Conservation (phyloP, 1,284 basidiomycete species). For the Cystobasidiaceae sp. region DNA sequence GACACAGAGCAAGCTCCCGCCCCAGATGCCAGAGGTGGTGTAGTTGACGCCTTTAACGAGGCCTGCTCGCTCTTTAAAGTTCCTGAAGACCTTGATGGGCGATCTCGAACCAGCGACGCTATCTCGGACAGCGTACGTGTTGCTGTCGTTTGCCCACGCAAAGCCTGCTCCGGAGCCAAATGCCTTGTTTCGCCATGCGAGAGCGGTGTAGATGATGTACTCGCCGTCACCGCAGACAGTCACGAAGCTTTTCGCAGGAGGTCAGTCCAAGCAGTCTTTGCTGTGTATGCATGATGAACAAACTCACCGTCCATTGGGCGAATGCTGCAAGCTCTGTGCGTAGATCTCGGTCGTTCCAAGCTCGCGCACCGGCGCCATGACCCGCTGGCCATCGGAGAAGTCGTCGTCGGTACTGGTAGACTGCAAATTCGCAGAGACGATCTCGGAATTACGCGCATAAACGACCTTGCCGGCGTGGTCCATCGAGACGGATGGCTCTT, state of each 20-base stretch:
- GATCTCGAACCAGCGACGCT: slow-evolving; percentile 54
- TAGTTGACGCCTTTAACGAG: slow-evolving; percentile 66
- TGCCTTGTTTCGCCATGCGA: slow-evolving; percentile 98
- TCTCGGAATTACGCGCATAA: slow-evolving; percentile 86
- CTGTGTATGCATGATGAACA: not conserved
- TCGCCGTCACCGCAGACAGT: slow-evolving; percentile 90
- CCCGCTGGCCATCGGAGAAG: slow-evolving; percentile 70
- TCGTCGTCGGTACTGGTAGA: slow-evolving; percentile 53
- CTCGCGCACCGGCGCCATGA: slow-evolving; percentile 76
- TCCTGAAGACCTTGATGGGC: slow-evolving; percentile 83
- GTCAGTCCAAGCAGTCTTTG: not conserved
- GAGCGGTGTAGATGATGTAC: slow-evolving; percentile 97
- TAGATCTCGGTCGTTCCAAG: slow-evolving; percentile 94
- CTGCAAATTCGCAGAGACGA: slow-evolving; percentile 82
- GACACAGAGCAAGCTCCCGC: slow-evolving; percentile 80
- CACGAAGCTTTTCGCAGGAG: slow-evolving; percentile 59
- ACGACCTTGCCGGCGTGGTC: slow-evolving; percentile 91
- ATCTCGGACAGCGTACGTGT: slow-evolving; percentile 94
- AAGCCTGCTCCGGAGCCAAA: slow-evolving; percentile 90
- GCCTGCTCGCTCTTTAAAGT: slow-evolving; percentile 71
- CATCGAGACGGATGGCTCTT: slow-evolving; percentile 96
- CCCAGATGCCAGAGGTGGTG: slow-evolving; percentile 78
- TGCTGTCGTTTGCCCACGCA: slow-evolving; percentile 94
- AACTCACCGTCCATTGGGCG: slow-evolving; percentile 75
- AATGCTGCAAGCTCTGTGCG: slow-evolving; percentile 79